Base-by-base conservation (phyloP, 2,329 filamentous ascomycete species). In the Trichoderma sp. region DNA sequence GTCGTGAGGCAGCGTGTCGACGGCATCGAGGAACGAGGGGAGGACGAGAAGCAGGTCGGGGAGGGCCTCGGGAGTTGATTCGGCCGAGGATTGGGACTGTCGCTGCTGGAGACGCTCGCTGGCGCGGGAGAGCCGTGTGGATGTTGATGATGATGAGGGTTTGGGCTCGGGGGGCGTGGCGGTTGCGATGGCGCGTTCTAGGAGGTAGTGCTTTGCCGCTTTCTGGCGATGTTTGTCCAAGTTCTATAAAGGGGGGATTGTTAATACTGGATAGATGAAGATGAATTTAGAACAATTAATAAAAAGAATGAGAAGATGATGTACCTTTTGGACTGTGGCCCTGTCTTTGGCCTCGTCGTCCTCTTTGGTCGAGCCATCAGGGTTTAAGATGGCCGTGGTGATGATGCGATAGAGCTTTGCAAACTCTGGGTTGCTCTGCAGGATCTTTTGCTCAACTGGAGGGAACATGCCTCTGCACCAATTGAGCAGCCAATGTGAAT, bases 381-480 rank as follows among this genome's bases (percentile, higher is more conserved):
- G 82, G 77, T 91, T 90, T 6, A 93, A 85, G 31, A 91, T 81
- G 2, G 85, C 85, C 1, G 85, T 87, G 7, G 88, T 89, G 63
- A 93, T 84, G 14, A 85, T 88, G 18, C 83, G 85, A 81, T 92
- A 90, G 6, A 93, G 85, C 41, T 85, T 84, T n/a, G 89, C 88
- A 79, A 92, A 93, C 27, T 89, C 86, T 0, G 90, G 90, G 77
- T 92, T 92, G 75, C 85, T 86, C 71, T 86, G 82, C 1, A 93
- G 81, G 21, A 92, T 83, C 0, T 85, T 78, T 9, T 88, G 85
- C 24, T 92, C 90, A 9, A 92, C 82, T 0, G 89, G 90, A 0
- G 91, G 91, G 2, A 92, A 82, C 89, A 92, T 91, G 73, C 62
- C 31, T 45, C 66, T 27, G 29, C n/a, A 31, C 45, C 53, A 62